phyloP scores from a whole-genome alignment of 2,329 filamentous ascomycete genomes.

The Colletotrichum siamense region DNA sequence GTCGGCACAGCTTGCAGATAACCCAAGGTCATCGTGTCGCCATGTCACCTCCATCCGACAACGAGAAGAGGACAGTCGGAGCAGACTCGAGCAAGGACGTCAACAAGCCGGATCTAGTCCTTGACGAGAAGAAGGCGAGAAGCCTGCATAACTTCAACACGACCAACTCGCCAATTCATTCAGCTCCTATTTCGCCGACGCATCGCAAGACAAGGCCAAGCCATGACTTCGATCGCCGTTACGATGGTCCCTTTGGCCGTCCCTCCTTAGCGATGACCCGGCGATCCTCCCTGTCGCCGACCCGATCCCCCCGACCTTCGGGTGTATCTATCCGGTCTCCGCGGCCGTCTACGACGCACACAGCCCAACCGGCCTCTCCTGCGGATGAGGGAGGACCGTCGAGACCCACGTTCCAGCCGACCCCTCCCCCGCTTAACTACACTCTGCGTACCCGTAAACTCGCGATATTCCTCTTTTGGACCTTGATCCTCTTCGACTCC shows the following conservation, averaged over 20 bases:
- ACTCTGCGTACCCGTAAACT: slow-evolving; percentile 46
- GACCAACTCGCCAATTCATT: not conserved
- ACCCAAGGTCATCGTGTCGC: not conserved
- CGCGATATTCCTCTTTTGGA: slow-evolving; percentile 64
- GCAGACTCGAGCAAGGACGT: not conserved
- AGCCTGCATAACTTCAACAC: not conserved
- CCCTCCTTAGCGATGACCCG: slow-evolving; percentile 3
- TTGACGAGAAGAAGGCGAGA: not conserved
- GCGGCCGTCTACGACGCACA: not conserved
- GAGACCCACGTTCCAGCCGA: not conserved
- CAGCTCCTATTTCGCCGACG: not conserved
- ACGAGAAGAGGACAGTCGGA: not conserved
- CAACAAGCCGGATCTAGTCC: not conserved
- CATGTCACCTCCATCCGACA: not conserved
- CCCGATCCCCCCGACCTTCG: not conserved
- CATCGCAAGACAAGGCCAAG: not conserved
- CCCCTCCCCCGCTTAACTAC: slow-evolving; percentile 23
- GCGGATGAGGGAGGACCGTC: not conserved
- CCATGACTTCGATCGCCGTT: slow-evolving; percentile 20
- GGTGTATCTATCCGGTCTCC: not conserved
- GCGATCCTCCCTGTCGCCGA: not conserved
- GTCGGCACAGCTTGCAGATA: slow-evolving; percentile 15
- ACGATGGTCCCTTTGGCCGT: slow-evolving; percentile 20
- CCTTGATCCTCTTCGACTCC: slow-evolving; percentile 62
- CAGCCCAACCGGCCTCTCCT: not conserved